Percentiles rank a stretch among this genome's conserved stretches.
Evolutionary conservation across 192 early-diverging fungal species (phyloP).

Genomic region (Umbelopsis vinacea): DNA sequence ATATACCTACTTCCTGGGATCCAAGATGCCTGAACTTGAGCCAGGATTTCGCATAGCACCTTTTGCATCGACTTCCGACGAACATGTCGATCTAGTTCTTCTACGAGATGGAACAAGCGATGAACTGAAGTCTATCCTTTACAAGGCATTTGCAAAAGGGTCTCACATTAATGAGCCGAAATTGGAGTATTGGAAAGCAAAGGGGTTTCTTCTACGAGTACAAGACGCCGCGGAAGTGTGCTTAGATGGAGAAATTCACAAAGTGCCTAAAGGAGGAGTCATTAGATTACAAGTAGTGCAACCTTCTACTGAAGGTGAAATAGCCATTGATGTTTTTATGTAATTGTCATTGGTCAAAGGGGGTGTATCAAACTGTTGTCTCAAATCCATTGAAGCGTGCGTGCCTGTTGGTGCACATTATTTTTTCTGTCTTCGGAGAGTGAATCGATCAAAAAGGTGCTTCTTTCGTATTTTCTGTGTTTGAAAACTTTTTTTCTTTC

Average conservation of each 20-base stretch:
- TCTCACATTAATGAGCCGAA: slow-evolving; percentile 41
- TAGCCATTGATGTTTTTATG: neutral
- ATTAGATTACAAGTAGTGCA: slow-evolving; percentile 19
- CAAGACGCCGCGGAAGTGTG: slow-evolving; percentile 45
- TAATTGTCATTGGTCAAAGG: neutral
- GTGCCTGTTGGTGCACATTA: too few relatives aligned
- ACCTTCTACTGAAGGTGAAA: neutral
- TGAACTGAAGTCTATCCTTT: slow-evolving; percentile 39
- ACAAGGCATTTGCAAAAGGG: slow-evolving; percentile 39
- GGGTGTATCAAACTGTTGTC: neutral
- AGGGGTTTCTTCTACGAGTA: slow-evolving; percentile 40
- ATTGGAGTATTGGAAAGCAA: slow-evolving; percentile 52
- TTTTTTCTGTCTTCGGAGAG: neutral
- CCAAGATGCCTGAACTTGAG: slow-evolving; percentile 51
- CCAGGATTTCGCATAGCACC: slow-evolving; percentile 53
- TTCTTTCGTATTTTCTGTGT: neutral
- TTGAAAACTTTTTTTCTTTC: slow-evolving; percentile 12
- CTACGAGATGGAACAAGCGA: slow-evolving; percentile 41
- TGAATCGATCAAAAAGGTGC: neutral
- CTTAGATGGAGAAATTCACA: slow-evolving; percentile 50
- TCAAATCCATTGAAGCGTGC: neutral
- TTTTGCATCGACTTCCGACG: slow-evolving; percentile 43
- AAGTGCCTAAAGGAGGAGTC: slow-evolving; percentile 19
- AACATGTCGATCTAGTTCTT: slow-evolving; percentile 49
- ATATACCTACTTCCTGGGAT: slow-evolving; percentile 53